Conservation (phyloP, 2,329 filamentous ascomycete genomes). For the Pseudodiploospora longispora region DNA sequence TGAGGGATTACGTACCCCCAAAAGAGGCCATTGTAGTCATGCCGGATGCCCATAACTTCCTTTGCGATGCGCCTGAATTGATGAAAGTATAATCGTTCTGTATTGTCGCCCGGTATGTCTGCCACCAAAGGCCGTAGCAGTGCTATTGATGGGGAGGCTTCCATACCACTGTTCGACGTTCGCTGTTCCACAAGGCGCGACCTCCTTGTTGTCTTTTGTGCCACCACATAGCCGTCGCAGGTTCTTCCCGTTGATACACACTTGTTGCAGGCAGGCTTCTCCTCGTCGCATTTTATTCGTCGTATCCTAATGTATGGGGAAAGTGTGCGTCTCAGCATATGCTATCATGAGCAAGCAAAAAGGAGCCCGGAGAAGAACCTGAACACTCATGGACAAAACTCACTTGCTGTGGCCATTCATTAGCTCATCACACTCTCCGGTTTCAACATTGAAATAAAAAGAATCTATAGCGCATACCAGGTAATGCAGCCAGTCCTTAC, state of each 20-base stretch:
- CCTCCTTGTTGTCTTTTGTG: constrained; percentile 3
- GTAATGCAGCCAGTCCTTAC: constrained; percentile 32
- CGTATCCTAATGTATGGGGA: constrained; percentile 20
- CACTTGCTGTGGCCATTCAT: constrained; percentile 4
- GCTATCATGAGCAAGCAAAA: background rate
- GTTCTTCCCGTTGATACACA: constrained; percentile 26
- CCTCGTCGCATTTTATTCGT: constrained; percentile 28
- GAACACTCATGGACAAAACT: constrained; percentile 1
- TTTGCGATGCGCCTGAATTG: constrained; percentile 23
- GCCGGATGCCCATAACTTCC: constrained; percentile 19
- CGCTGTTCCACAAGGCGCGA: constrained; percentile 4
- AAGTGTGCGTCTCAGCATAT: background rate
- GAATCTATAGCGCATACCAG: constrained; percentile 21
- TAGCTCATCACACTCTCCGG: background rate
- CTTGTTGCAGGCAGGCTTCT: constrained; percentile 24
- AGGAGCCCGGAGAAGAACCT: background rate
- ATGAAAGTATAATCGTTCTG: constrained; percentile 27
- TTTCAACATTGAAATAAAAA: background rate
- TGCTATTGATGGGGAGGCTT: constrained; percentile 1
- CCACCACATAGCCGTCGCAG: constrained; percentile 27
- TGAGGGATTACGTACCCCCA: constrained; percentile 23
- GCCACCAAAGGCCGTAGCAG: constrained; percentile 23
- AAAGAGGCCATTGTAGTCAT: constrained; percentile 20
- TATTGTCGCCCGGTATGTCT: constrained; percentile 26
- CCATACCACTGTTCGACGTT: background rate